Percentiles rank a stretch among this genome's conserved stretches.
Conservation (phyloP, 2,329 filamentous ascomycete genomes). For the Elsinoe fawcettii region DNA sequence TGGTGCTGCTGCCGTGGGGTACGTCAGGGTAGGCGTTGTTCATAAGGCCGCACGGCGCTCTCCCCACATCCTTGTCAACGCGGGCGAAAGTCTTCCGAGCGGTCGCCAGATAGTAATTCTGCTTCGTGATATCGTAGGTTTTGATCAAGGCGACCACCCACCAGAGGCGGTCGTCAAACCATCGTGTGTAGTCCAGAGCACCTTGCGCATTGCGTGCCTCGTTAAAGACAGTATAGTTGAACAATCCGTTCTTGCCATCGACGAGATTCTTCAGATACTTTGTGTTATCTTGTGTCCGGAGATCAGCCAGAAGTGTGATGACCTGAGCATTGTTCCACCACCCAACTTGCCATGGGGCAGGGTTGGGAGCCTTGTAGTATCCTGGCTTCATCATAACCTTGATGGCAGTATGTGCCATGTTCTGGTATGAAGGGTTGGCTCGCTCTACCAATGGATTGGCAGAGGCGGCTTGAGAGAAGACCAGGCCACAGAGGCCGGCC, state of each 20-base stretch:
- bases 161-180: constrained; percentile 49
- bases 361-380: constrained; percentile 15
- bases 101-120: constrained; percentile 38
- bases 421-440: neutral
- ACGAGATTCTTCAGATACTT: constrained; percentile 13
- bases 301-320: constrained; percentile 16
- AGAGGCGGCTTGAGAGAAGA: neutral
- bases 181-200: constrained; percentile 25
- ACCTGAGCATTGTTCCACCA: constrained; percentile 19
- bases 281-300: constrained; percentile 14
- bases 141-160: constrained; percentile 49
- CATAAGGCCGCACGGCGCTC: constrained; percentile 41
- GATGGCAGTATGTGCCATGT: constrained; percentile 14
- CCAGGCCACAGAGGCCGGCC: neutral
- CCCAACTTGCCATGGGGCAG: constrained; percentile 12
- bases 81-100: constrained; percentile 44
- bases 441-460: neutral
- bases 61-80: constrained; percentile 34
- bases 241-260: constrained; percentile 14
- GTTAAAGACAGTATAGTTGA: constrained; percentile 1
- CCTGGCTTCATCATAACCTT: constrained; percentile 10
- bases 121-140: constrained; percentile 46
- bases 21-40: constrained; percentile 38
- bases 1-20: constrained; percentile 44
- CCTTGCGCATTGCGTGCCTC: constrained; percentile 10